These are phyloP conservation scores for Blepharisma stoltei DNA, from an alignment of 73 alveolate genomes.

Conservation along the genomic window DNA sequence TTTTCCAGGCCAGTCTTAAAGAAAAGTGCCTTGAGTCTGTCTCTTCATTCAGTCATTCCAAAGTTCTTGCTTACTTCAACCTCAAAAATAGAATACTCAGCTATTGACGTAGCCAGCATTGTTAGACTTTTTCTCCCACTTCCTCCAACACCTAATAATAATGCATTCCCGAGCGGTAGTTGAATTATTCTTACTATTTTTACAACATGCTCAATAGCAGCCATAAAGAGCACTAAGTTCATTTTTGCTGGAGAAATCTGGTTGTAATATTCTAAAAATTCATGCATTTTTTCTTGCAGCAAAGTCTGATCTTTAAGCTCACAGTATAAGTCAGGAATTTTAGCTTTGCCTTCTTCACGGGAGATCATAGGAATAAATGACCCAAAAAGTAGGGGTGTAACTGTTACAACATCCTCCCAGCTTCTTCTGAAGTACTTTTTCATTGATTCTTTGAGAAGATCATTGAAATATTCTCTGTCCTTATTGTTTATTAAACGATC, in stretches of 20 bases:
- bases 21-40: slow-evolving; percentile 1
- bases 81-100: slow-evolving; percentile 62
- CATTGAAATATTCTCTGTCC: slow-evolving; percentile 81
- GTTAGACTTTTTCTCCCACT: slow-evolving; percentile 98
- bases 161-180: slow-evolving; percentile 97
- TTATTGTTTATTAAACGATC: slow-evolving; percentile 96
- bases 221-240: slow-evolving; percentile 97
- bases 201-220: slow-evolving; percentile 97
- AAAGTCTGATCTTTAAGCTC: neutral
- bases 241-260: slow-evolving; percentile 70
- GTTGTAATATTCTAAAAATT: slow-evolving; percentile 55
- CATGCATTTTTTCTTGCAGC: slow-evolving; percentile 43
- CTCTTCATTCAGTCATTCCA: slow-evolving; percentile 53
- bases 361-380: slow-evolving; percentile 39
- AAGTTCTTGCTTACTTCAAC: slow-evolving; percentile 80
- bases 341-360: neutral
- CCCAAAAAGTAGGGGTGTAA: slow-evolving; percentile 59
- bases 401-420: slow-evolving; percentile 63
- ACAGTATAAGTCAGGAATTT: slow-evolving; percentile 11
- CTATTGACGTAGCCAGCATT: slow-evolving; percentile 94
- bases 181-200: slow-evolving; percentile 95
- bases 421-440: slow-evolving; percentile 69
- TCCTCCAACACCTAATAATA: slow-evolving; percentile 99
- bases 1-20: slow-evolving; percentile 15
- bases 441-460: slow-evolving; percentile 57